Conservation (phyloP, 345 rosid species). For the Eucalyptus pauciflora region DNA sequence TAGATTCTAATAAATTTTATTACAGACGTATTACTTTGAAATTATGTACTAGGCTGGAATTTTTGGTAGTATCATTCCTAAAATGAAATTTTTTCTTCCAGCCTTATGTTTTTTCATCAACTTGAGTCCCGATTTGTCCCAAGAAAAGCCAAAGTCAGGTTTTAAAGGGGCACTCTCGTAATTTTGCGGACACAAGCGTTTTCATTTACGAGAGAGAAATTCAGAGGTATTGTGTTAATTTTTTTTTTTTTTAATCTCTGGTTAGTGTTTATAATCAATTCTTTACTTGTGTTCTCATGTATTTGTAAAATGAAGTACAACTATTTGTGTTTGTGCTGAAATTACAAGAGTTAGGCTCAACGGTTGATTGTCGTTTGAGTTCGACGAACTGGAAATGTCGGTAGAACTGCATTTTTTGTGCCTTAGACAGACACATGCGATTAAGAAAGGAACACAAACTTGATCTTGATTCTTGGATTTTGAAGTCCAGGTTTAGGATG, state of each 20-base stretch:
- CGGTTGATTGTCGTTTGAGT: background rate
- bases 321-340: background rate
- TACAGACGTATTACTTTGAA: background rate
- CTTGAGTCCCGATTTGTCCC: background rate
- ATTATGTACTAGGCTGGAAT: background rate
- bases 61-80: too few species aligned
- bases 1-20: background rate
- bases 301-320: background rate
- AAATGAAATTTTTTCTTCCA: too few species aligned
- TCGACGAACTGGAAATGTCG: background rate
- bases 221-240: too few species aligned
- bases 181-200: background rate
- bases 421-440: rapidly evolving
- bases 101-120: background rate
- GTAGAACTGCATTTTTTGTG: background rate
- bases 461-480: background rate
- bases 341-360: background rate
- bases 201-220: too few species aligned
- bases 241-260: background rate
- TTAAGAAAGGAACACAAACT: too few species aligned
- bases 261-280: background rate
- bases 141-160: background rate
- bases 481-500: background rate
- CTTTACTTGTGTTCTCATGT: background rate
- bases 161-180: background rate